Base-by-base conservation (phyloP, 2,329 filamentous ascomycete genomes). In the Penicillium olsonii region DNA sequence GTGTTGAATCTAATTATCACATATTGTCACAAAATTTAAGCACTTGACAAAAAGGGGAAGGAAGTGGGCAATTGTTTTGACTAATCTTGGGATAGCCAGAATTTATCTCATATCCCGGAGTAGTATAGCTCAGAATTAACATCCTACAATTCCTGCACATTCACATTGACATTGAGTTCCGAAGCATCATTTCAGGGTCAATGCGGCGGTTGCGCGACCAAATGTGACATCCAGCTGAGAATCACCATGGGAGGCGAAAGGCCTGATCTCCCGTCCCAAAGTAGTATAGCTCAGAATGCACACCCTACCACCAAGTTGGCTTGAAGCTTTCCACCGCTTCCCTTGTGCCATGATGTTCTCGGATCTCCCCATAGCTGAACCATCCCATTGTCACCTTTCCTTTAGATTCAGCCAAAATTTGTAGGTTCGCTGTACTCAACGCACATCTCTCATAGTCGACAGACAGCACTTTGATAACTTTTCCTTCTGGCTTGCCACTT, bases 261-360 rank as follows among this genome's bases (percentile, higher is more conserved):
- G 22, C 22, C 22, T 24, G 22, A 24, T 24, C 22, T 24, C 22
- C 22, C 22, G 22, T 24, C 19, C 37, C 19, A 22, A 38, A 38
- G 37, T 38, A 38, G 37, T 38, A 38, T 38, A 38, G 37, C 37
- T 38, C 37, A 38, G 37, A 38, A 38, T 38, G 37, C 37, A 38
- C 37, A 38, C 37, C 37, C 37, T 38, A 38, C 19, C 14, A 22
- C 37, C 37, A 38, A 22, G 37, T 38, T 38, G 37, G 37, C 17
- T 22, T 38, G 19, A 38, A 38, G 9, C 17, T 38, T 22, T 38
- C 19, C 19, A 38, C 19, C 37, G 37, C 37, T 38, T 38, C 14
- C 37, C 37, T 20, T 38, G 37, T 38, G 18, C 37, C 37, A 38
- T 38, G 18, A 38, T 22, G 18, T 22, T 18, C 37, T 22, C 37